Evolutionary conservation across 352 stramenopile genomes (phyloP), one percentile per base, ranked within the genome.

Genomic region (Phytopythium vexans): DNA sequence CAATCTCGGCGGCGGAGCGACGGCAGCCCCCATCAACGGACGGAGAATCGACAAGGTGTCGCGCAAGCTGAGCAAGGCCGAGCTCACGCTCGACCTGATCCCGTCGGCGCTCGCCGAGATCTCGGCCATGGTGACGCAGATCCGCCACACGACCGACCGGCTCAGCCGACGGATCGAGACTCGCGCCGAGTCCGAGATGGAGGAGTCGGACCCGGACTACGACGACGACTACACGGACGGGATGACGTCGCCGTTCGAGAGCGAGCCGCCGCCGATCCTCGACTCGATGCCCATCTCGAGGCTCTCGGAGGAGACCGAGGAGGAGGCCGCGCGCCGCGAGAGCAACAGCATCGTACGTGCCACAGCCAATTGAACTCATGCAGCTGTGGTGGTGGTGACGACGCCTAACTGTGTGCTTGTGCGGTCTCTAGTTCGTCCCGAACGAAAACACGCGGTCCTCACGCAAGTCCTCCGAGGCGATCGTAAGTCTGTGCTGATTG

Each of bases 51-150:
- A 86, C 42, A 58, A 62, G 0, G 76, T 87, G 9, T 82, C 74
- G 6, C 43, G 77, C 34, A 86, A 77, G 54, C 50, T 88, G 31
- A 86, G 74, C 53, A 71, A 74, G 15, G 56, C 65, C 0, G 81
- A 89, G 34, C 40, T 88, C 14, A 69, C 72, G 21, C 46, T 74
- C 8, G 74, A 85, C 36, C 58, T 86, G 37, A 73, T 88, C 21
- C 75, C 79, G 1, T 38, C 66, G 3, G 77, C 82, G 34, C 65
- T 92, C 21, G 51, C 70, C n/a, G 79, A 90, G 44, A 84, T 90
- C 52, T 80, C 77, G 1, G 56, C 52, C 11, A 89, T 89, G 77
- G 69, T 89, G 21, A 74, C 85, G 33, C 71, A 92, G 53, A 87
- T 92, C 40, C 80, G 86, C 21, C 74, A 70, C 34, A 88, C 74